phyloP scores from a whole-genome alignment of 2,329 filamentous ascomycete genomes.

The Sclerotinia nivalis region DNA sequence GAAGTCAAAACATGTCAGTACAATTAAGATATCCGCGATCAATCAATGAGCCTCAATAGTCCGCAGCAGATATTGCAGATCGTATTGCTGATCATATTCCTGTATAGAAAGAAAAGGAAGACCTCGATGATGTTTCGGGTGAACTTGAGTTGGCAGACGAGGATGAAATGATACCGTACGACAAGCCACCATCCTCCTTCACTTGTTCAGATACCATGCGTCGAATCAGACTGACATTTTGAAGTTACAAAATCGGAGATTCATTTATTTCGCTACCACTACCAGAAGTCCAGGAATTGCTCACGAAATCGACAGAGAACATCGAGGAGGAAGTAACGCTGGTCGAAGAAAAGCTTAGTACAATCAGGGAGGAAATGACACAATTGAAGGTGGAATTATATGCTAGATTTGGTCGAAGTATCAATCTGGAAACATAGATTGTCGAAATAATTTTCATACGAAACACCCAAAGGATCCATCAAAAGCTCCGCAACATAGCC shows the following conservation, averaged over 20 bases:
- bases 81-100: background rate
- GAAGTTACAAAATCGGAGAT: conserved; percentile 93
- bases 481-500: conserved; percentile 5
- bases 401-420: conserved; percentile 91
- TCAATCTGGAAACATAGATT: conserved; percentile 85
- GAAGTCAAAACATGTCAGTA: conserved; percentile 71
- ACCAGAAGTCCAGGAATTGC: conserved; percentile 81
- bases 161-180: conserved; percentile 85
- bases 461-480: conserved; percentile 16
- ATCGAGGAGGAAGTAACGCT: conserved; percentile 75
- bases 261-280: conserved; percentile 88
- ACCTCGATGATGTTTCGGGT: conserved; percentile 86
- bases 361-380: conserved; percentile 82
- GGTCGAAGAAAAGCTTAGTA: conserved; percentile 74
- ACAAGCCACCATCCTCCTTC: background rate
- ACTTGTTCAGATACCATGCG: background rate
- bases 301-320: conserved; percentile 67
- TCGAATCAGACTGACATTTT: conserved; percentile 22
- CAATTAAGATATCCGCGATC: background rate
- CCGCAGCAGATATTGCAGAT: conserved; percentile 26
- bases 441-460: conserved; percentile 34
- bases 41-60: background rate
- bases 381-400: conserved; percentile 90
- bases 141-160: conserved; percentile 96
- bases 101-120: conserved; percentile 92